Evolutionary conservation across 2,329 filamentous ascomycete genomes (phyloP).

Genomic region (Fusarium stilboides): DNA sequence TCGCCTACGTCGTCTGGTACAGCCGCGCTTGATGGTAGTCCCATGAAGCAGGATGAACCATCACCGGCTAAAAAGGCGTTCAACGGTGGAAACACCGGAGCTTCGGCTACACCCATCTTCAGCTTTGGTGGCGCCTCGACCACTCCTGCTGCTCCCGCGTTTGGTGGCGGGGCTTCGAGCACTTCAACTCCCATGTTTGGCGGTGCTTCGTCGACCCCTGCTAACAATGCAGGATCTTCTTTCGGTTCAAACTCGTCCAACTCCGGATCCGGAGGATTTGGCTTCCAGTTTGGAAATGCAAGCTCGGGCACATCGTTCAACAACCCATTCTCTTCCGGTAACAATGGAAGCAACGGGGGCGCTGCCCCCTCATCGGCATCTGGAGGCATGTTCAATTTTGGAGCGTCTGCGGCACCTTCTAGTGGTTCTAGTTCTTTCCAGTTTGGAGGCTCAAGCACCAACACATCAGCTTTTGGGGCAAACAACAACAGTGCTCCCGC

Average conservation of each 20-base stretch:
- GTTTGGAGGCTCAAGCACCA: constrained; percentile 54
- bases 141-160: constrained; percentile 50
- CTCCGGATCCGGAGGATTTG: constrained; percentile 45
- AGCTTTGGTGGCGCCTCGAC: constrained; percentile 51
- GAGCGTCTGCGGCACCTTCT: constrained; percentile 49
- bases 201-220: constrained; percentile 45
- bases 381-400: constrained; percentile 58
- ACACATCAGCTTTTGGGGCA: constrained; percentile 50
- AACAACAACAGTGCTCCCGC: constrained; percentile 45
- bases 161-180: constrained; percentile 53
- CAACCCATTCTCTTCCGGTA: constrained; percentile 59
- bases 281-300: constrained; percentile 54
- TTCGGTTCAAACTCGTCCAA: constrained; percentile 56
- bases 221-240: constrained; percentile 49
- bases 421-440: constrained; percentile 55
- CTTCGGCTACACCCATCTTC: constrained; percentile 53
- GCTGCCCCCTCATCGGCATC: constrained; percentile 42
- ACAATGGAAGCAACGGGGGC: constrained; percentile 44
- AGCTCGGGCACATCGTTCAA: constrained; percentile 53
- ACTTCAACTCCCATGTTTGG: constrained; percentile 54
- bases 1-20: constrained; percentile 52
- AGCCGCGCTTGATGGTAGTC: constrained; percentile 59
- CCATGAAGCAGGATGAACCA: constrained; percentile 61
- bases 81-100: constrained; percentile 44
- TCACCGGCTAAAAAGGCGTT: constrained; percentile 58